phyloP scores from a whole-genome alignment of 306 rosid species.

The Sophora flavescens region DNA sequence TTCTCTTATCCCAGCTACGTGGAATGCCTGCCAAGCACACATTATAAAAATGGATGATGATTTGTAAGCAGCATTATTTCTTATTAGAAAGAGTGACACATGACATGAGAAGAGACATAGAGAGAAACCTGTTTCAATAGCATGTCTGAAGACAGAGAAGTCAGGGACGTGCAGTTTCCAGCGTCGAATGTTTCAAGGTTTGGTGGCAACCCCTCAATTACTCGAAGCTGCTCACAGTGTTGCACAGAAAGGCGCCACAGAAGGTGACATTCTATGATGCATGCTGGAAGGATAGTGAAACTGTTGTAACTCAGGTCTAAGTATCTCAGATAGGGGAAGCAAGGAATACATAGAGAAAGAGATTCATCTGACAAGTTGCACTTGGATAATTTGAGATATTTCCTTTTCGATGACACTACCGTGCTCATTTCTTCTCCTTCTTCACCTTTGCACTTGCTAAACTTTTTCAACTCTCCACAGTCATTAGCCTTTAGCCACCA shows the following conservation, averaged over 20 bases:
- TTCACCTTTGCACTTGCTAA: too few species aligned
- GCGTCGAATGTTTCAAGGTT: neutral
- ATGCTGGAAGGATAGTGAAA: neutral
- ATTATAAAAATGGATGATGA: constrained; percentile 28
- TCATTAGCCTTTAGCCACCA: too few species aligned
- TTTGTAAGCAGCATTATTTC: too few species aligned
- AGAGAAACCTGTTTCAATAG: constrained; percentile 15
- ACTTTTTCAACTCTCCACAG: too few species aligned
- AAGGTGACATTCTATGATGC: neutral
- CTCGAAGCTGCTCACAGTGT: neutral
- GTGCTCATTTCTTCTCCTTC: too few species aligned
- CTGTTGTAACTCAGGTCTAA: neutral
- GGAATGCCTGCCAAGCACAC: too few species aligned
- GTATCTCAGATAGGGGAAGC: neutral
- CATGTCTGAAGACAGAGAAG: neutral
- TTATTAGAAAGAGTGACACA: neutral
- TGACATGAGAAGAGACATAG: neutral
- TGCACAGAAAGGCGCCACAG: neutral
- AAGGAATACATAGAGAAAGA: neutral
- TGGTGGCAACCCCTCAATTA: constrained; percentile 23
- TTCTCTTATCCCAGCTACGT: too few species aligned
- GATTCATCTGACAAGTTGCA: constrained; percentile 15
- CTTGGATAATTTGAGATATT: too few species aligned
- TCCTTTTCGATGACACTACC: too few species aligned
- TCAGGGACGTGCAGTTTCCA: neutral